Evolutionary conservation across 768 basidiomycete genomes (phyloP), one percentile per base, ranked within the genome.

Genomic region (Termitomyces sp.): DNA sequence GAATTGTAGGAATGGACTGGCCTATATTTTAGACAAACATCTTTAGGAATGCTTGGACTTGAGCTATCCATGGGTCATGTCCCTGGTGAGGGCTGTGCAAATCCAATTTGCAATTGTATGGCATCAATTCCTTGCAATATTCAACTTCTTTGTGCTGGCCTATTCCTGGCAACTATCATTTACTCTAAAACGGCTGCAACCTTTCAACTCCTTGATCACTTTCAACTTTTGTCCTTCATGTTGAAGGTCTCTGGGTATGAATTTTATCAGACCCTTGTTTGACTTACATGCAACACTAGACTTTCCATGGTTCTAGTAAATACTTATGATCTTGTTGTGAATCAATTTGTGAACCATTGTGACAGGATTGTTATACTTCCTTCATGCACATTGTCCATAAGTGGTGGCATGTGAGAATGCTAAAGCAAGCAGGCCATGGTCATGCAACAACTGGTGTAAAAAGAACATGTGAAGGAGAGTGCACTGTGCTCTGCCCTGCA

Each of bases 401-500:
- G 14, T 71, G 63, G 63, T 50, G 58, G 1, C 45, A 66, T 38
- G 18, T 68, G 6, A 58, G 53, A 57, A 56, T 64, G 55, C 55
- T 66, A 8, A 68, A 68, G 51, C 62, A 62, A 14, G 61, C 55
- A 0, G 68, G 63, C 3, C 35, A 61, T 6, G 64, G 59, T 2
- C 61, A 67, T 53, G 64, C 58, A 22, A 20, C 54, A 0, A 32
- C 18, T 6, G 66, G 67, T 0, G 47, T 62, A 13, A 42, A 18
- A 10, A 51, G 30, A 4, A 66, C 64, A 3, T 24, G 58, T 20
- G 22, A 24, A 4, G 67, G 67, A 1, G 63, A 67, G 33, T 61
- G 62, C 8, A 66, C 64, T 1, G 57, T 71, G 6, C 32, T 60
- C 26, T 72, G 71, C 36, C 66, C 66, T 13, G 65, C 64, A 3